Evolutionary conservation across 2,329 filamentous ascomycete genomes (phyloP).

Genomic region (Tolypocladium nubicola): DNA sequence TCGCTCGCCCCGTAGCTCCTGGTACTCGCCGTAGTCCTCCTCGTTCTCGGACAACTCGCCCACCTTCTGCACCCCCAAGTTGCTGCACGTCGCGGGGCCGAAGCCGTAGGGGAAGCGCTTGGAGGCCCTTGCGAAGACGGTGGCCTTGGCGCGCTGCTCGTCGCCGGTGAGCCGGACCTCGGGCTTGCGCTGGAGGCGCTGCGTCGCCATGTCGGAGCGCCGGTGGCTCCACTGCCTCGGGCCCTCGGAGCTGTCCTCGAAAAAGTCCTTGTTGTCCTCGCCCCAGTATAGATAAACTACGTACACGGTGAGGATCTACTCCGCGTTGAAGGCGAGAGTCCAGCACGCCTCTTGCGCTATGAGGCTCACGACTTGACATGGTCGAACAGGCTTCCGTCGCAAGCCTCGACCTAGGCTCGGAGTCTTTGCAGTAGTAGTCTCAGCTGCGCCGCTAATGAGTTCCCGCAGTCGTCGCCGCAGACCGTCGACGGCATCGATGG

Average conservation of each 20-base stretch:
- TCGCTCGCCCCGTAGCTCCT: constrained; percentile 11
- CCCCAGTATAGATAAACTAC: constrained; percentile 33
- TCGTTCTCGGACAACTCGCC: constrained; percentile 30
- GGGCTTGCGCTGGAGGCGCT: not conserved
- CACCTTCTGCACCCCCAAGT: constrained; percentile 34
- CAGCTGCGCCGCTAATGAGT: constrained; percentile 7
- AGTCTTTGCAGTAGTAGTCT: constrained; percentile 8
- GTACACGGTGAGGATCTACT: constrained; percentile 32
- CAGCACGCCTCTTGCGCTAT: not conserved
- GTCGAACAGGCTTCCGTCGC: constrained; percentile 7
- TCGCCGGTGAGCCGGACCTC: constrained; percentile 18
- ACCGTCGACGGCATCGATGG: constrained; percentile 9
- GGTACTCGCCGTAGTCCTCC: constrained; percentile 31
- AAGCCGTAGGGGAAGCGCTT: constrained; percentile 38
- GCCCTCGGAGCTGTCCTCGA: constrained; percentile 2
- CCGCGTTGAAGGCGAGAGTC: constrained; percentile 23
- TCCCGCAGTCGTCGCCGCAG: constrained; percentile 8
- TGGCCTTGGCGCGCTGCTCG: constrained; percentile 22
- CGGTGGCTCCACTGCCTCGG: not conserved
- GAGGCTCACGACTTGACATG: not conserved
- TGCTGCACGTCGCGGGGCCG: constrained; percentile 28
- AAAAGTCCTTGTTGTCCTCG: constrained; percentile 4
- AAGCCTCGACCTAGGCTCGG: constrained; percentile 9
- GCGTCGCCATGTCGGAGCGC: not conserved
- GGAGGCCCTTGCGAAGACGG: constrained; percentile 20